These are phyloP conservation scores for Curvularia lunata DNA, from an alignment of 2,329 filamentous ascomycete species.

Conservation along the genomic window DNA sequence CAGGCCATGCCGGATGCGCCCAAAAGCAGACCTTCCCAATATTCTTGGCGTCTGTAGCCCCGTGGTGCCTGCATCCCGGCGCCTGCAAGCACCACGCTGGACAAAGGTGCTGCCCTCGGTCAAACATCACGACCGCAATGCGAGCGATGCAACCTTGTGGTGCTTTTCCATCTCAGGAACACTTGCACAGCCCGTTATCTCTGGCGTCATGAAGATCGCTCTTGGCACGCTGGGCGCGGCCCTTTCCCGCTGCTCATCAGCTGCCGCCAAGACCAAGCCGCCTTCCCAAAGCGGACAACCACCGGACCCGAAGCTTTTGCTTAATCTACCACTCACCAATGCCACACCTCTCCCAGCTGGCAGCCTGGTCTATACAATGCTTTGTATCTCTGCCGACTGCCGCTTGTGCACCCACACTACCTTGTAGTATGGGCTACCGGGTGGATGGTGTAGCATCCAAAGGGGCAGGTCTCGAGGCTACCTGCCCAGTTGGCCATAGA, in stretches of 20 bases:
- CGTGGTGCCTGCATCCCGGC: neutral
- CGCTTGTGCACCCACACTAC: conserved; percentile 30
- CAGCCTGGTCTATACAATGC: conserved; percentile 29
- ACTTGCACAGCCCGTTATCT: conserved; percentile 18
- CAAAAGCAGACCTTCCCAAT: neutral
- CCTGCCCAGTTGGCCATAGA: conserved; percentile 39
- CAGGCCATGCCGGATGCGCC: neutral
- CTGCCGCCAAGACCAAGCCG: conserved; percentile 40
- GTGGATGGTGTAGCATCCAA: conserved; percentile 27
- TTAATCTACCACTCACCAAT: conserved; percentile 44
- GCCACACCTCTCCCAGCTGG: conserved; percentile 25
- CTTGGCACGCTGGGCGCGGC: conserved; percentile 25
- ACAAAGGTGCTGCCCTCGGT: neutral
- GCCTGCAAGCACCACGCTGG: neutral
- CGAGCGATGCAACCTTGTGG: neutral
- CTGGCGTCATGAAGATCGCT: conserved; percentile 17
- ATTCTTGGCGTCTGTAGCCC: neutral
- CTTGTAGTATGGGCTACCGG: conserved; percentile 17
- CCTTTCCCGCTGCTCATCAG: conserved; percentile 17
- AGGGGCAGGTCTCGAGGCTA: conserved; percentile 37
- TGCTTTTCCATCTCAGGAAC: neutral
- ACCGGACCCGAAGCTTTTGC: conserved; percentile 35
- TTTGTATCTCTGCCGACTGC: conserved; percentile 21
- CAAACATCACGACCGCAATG: neutral
- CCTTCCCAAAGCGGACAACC: conserved; percentile 40